A percentile compares a stretch with the other conserved stretches of the same genome.
These are phyloP conservation scores for Iris macrosiphon DNA, from an alignment of 106 monocot genomes.

Conservation along the genomic window DNA sequence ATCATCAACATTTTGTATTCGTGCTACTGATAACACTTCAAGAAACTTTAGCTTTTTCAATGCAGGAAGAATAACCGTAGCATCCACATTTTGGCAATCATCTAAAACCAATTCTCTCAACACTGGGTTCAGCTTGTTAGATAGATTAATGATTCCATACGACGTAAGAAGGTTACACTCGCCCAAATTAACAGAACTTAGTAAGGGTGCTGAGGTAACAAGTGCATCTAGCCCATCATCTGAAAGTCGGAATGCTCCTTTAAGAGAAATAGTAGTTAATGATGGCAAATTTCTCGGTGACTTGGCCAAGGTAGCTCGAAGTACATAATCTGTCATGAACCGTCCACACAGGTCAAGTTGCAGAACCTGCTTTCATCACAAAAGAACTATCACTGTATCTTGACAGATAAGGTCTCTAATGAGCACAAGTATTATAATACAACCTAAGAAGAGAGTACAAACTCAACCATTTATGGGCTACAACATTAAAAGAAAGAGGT, in stretches of 20 bases:
- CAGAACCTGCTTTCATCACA: slow-evolving; percentile 30
- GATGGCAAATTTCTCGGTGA: slow-evolving; percentile 34
- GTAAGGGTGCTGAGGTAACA: slow-evolving; percentile 44
- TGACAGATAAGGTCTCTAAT: neutral
- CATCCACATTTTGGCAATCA: slow-evolving; percentile 57
- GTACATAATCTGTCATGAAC: slow-evolving; percentile 53
- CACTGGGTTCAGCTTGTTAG: slow-evolving; percentile 25
- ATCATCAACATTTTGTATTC: slow-evolving; percentile 33
- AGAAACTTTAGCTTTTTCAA: slow-evolving; percentile 40
- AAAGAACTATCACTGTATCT: neutral
- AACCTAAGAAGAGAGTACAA: no score
- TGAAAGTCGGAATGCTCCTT: slow-evolving; percentile 58
- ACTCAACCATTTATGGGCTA: no score
- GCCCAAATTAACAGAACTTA: slow-evolving; percentile 50
- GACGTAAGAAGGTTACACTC: slow-evolving; percentile 64
- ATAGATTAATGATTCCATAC: slow-evolving; percentile 33
- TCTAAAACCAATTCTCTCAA: slow-evolving; percentile 56
- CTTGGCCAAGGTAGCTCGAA: slow-evolving; percentile 36
- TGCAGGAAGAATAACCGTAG: slow-evolving; percentile 52
- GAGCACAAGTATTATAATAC: no score
- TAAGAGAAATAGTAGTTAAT: slow-evolving; percentile 49
- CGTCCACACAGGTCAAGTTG: slow-evolving; percentile 64
- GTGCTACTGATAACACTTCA: slow-evolving; percentile 52
- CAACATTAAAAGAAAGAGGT: no score
- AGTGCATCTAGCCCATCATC: slow-evolving; percentile 54